These are phyloP conservation scores for Symmetrospora coprosmae DNA, from an alignment of 768 basidiomycete genomes.

Conservation along the genomic window DNA sequence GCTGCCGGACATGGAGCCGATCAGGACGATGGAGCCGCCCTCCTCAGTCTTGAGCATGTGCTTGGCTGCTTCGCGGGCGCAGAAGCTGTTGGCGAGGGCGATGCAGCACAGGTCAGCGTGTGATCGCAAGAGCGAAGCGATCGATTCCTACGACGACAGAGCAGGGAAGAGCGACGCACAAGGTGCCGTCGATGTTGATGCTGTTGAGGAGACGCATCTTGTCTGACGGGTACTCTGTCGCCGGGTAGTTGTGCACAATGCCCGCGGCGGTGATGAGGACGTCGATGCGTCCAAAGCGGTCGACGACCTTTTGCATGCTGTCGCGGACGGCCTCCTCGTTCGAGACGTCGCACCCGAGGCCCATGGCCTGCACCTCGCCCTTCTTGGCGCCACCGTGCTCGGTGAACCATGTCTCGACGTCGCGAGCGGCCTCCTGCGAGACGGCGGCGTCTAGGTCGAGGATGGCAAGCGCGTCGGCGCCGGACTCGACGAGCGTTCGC, in stretches of 20 bases:
- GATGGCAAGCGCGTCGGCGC: constrained; percentile 59
- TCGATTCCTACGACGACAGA: not conserved
- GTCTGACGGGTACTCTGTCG: constrained; percentile 57
- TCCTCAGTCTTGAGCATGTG: constrained; percentile 67
- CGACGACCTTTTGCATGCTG: constrained; percentile 52
- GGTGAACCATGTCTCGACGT: constrained; percentile 48
- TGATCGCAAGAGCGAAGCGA: too few species aligned
- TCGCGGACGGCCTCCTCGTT: constrained; percentile 63
- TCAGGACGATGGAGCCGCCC: constrained; percentile 48
- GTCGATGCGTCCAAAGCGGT: constrained; percentile 59
- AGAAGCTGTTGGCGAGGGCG: constrained; percentile 43
- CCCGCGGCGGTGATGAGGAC: constrained; percentile 75
- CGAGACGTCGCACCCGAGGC: constrained; percentile 74
- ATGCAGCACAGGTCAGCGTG: too few species aligned
- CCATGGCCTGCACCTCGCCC: constrained; percentile 53
- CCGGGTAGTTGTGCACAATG: constrained; percentile 35
- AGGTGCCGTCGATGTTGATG: constrained; percentile 72
- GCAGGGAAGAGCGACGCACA: not conserved
- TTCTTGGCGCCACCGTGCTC: constrained; percentile 45
- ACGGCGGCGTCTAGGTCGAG: constrained; percentile 65
- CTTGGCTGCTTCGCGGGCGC: constrained; percentile 87
- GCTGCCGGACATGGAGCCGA: constrained; percentile 81
- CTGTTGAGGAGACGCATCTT: constrained; percentile 71
- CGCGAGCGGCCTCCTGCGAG: constrained; percentile 52
- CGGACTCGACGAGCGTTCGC: constrained; percentile 73